Evolutionary conservation across 257 asterid genomes (phyloP).

Genomic region (Solanum habrochaites): DNA sequence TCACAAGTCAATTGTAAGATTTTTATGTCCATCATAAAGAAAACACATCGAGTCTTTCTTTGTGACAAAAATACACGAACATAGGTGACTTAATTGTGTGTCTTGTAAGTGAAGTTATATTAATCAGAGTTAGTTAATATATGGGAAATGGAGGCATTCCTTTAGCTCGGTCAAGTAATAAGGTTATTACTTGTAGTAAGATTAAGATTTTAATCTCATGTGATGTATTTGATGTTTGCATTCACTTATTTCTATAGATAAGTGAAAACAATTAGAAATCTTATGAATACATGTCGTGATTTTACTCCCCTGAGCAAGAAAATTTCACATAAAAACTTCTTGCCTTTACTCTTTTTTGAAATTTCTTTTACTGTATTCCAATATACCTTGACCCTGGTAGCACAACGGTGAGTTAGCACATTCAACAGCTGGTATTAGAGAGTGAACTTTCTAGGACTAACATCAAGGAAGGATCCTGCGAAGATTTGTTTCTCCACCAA

Average conservation of each 20-base stretch:
- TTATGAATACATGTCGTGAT: accelerated
- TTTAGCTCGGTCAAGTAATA: not conserved
- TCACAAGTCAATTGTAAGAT: no score
- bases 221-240: not conserved
- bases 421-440: no score
- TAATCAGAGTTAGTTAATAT: no score
- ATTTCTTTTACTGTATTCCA: no score
- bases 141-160: not conserved
- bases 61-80: not conserved
- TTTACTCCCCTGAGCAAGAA: not conserved
- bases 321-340: not conserved
- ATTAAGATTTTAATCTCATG: not conserved
- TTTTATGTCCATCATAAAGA: not conserved
- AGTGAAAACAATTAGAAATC: not conserved
- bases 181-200: not conserved
- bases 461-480: no score
- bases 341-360: no score
- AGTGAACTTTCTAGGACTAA: no score
- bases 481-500: no score
- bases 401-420: no score
- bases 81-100: not conserved
- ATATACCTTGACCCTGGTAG: no score
- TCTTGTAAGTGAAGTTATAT: not conserved
- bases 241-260: no score
- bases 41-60: not conserved